Base-by-base conservation (phyloP, 805 yeast genomes). In the Nakazawaea peltata region DNA sequence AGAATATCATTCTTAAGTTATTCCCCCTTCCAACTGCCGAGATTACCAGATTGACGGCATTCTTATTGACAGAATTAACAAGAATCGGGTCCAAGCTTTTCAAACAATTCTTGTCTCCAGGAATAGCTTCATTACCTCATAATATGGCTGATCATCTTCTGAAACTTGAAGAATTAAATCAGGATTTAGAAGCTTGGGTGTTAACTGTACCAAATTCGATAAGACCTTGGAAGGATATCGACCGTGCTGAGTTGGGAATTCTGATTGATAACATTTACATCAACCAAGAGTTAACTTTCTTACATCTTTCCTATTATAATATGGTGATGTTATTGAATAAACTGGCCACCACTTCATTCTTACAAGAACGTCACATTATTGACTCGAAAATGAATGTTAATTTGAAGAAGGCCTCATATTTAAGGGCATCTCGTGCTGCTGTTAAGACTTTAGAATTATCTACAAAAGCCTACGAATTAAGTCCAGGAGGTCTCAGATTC, bases 101-200 rank as follows among this genome's bases (percentile, higher is more conserved):
- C 39, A 30, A 40, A 14, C 40, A 36, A 12, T 43, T 58, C 7
- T 53, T 56, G 54, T 19, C 57, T 59, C 2, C 47, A 44, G 21
- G 47, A 57, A 13, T 24, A 51, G 19, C 37, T 32, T 4, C 40
- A 45, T 11, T 45, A 43, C 33, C 33, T 48, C 3, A 22, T 36
- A 5, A 27, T 30, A 4, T 10, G n/a, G n/a, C 10, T 5, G 45
- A 53, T 22, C 39, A 47, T 1, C 13, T 38, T 9, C 27, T 40
- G 1, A 40, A 27, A 4, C 40, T 50, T n/a, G 13, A 34, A 11
- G 17, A 28, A 1, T 28, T 52, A 25, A 36, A 54, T 5, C 28
- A 38, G 3, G 56, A 50, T 23, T 41, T 59, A 15, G 57, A 55
- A 18, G 19, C 35, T n/a, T 58, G 59, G 59, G 45, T 47, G 31